Evolutionary conservation across 1,284 basidiomycete species (phyloP).

Genomic region (Ceratobasidium sp.): DNA sequence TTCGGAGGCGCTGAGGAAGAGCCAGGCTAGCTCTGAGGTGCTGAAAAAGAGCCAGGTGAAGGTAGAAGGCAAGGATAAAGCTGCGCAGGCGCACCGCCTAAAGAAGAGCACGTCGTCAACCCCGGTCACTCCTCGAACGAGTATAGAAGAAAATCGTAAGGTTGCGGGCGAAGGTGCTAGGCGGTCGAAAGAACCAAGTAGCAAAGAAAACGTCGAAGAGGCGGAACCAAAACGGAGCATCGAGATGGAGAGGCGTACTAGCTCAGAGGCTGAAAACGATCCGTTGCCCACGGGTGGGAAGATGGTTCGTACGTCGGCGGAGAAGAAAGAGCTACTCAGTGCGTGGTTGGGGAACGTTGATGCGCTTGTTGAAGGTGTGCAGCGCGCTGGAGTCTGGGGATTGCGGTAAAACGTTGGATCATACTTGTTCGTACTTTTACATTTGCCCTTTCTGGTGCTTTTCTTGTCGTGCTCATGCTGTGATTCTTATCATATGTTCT

Average conservation of each 20-base stretch:
- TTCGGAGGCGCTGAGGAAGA: slow-evolving; percentile 17
- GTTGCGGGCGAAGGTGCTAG: slow-evolving; percentile 1
- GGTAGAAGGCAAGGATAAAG: slow-evolving; percentile 12
- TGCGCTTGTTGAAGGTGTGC: slow-evolving; percentile 85
- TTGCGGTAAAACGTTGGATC: slow-evolving; percentile 51
- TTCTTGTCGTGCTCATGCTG: background rate
- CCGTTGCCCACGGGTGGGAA: slow-evolving; percentile 38
- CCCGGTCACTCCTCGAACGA: background rate
- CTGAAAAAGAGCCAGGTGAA: slow-evolving; percentile 1
- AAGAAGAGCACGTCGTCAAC: slow-evolving; percentile 36
- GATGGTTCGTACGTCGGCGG: slow-evolving; percentile 74
- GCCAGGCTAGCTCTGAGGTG: slow-evolving; percentile 11
- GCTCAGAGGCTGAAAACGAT: background rate
- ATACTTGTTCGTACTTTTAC: slow-evolving; percentile 10
- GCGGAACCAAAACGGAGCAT: slow-evolving; percentile 6
- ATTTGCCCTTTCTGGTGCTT: background rate
- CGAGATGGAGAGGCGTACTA: background rate
- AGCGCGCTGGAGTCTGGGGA: slow-evolving; percentile 88
- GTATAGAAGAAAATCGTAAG: slow-evolving; percentile 9
- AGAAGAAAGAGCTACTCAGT: slow-evolving; percentile 86
- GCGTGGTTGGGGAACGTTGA: slow-evolving; percentile 90
- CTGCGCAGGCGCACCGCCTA: background rate
- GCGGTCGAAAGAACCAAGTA: slow-evolving; percentile 20
- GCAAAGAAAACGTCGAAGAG: slow-evolving; percentile 7
- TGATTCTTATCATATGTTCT: slow-evolving; percentile 15